Evolutionary conservation across 345 rosid species (phyloP), one percentile per base, ranked within the genome.

Genomic region (Gossypium thurberi): DNA sequence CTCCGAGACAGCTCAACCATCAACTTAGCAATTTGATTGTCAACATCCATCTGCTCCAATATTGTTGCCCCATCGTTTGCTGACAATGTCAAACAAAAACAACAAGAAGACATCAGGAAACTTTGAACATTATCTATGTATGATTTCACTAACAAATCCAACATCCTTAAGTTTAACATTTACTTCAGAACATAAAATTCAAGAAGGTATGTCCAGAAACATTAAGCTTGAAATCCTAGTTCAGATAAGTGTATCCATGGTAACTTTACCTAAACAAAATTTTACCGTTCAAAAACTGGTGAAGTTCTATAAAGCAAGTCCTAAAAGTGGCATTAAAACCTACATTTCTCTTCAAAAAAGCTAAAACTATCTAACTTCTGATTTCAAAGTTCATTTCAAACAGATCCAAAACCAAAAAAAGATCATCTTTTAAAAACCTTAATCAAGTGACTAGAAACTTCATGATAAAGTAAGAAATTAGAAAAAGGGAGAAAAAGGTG

Each of bases 31-130:
- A 95, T 95, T 83, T 95, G 99, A 76, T 91, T 95, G 78, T 95
- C 96, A 67, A 92, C 99, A 83, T 95, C 99, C 99, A 95, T 95
- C 85, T 88, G 94, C 84, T 95, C 99, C 84, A 95, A 80, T 71
- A 95, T 95, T 2, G 99, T 95, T 0, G 99, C 99, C 3, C 99
- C 99, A 72, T 95, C 99, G 75, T 92, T 95, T 14, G 99, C 99
- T 92, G 80, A 14, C 58, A 79, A 46, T 4, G 28, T 50, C 57
- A 21, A 53, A 53, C 18, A 11, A 42, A 20, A 59, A 11, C 42
- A 47, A 48, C 0, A 42, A 17, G n/a, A 65, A 11, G 12, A 66
- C 28, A n/a, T 74, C 46, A 75, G 48, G 5, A 58, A 65, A 8
- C 58, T 26, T 72, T 3, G 8, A 56, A 56, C 9, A 21, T 8